Evolutionary conservation across 129 eudicot genomes (phyloP).

Genomic region (Chrysanthemum lavandulifolium): DNA sequence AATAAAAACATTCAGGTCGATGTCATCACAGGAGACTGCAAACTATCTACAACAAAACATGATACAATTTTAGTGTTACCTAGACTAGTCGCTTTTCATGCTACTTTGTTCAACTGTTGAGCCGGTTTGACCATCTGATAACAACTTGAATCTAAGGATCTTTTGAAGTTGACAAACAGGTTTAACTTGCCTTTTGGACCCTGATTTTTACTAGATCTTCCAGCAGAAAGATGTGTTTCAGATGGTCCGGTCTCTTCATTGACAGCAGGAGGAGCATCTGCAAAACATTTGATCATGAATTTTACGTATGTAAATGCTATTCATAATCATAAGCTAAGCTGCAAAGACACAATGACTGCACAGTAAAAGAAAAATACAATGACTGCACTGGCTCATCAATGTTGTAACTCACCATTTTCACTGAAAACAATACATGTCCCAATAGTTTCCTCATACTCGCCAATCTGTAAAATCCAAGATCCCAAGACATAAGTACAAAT

Average conservation of each 20-base stretch:
- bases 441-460: constrained; percentile 75
- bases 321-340: constrained; percentile 3
- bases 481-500: constrained; percentile 1
- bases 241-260: constrained; percentile 63
- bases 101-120: constrained; percentile 10
- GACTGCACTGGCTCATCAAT: neutral
- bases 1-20: neutral
- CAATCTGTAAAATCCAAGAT: constrained; percentile 50
- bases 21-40: neutral
- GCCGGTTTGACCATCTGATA: constrained; percentile 25
- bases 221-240: constrained; percentile 50
- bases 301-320: neutral
- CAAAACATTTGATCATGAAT: constrained; percentile 16
- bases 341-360: neutral
- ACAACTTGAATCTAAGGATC: constrained; percentile 63
- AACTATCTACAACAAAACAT: constrained; percentile 10
- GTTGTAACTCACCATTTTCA: constrained; percentile 62
- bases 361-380: neutral
- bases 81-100: constrained; percentile 11
- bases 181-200: constrained; percentile 51
- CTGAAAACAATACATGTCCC: constrained; percentile 75
- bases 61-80: neutral
- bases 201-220: constrained; percentile 39
- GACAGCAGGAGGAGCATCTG: constrained; percentile 53
- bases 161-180: constrained; percentile 59